Evolutionary conservation across 345 rosid genomes (phyloP).

Genomic region (Pugionium cornutum): DNA sequence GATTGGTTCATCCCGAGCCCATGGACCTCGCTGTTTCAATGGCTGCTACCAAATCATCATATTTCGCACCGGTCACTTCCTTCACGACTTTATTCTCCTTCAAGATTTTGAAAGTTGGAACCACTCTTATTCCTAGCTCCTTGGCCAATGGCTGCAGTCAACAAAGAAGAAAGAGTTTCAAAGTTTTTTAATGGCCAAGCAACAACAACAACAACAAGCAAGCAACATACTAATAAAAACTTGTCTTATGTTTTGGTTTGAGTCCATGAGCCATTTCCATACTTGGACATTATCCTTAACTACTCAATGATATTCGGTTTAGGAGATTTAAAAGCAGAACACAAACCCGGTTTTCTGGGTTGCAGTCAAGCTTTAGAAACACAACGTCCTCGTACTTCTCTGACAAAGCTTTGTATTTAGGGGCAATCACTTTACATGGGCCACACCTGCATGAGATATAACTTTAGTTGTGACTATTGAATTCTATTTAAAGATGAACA

Average conservation of each 20-base stretch:
- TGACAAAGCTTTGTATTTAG: slow-evolving; percentile 73
- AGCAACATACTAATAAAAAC: background rate
- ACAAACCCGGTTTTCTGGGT: slow-evolving; percentile 79
- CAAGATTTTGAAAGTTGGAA: slow-evolving; percentile 91
- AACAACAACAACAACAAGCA: slow-evolving; percentile 6
- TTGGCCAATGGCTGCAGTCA: slow-evolving; percentile 77
- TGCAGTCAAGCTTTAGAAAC: slow-evolving; percentile 93
- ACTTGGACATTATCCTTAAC: background rate
- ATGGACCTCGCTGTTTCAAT: slow-evolving; percentile 69
- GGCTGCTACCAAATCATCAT: slow-evolving; percentile 66
- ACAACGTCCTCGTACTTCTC: slow-evolving; percentile 80
- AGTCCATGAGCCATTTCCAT: too few relatives aligned
- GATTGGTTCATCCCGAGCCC: slow-evolving; percentile 23
- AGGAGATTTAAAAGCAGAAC: slow-evolving; percentile 13
- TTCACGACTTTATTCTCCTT: slow-evolving; percentile 67
- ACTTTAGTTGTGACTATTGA: background rate
- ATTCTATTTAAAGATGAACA: background rate
- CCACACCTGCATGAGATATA: slow-evolving; percentile 65
- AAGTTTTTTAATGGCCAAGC: background rate
- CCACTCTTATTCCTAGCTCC: slow-evolving; percentile 93
- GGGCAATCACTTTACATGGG: slow-evolving; percentile 94
- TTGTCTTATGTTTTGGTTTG: background rate
- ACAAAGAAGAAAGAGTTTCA: background rate
- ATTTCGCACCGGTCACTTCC: slow-evolving; percentile 88
- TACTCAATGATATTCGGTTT: slow-evolving; percentile 1